Conservation (phyloP, 1,284 basidiomycete genomes). For the Ustilago curta region DNA sequence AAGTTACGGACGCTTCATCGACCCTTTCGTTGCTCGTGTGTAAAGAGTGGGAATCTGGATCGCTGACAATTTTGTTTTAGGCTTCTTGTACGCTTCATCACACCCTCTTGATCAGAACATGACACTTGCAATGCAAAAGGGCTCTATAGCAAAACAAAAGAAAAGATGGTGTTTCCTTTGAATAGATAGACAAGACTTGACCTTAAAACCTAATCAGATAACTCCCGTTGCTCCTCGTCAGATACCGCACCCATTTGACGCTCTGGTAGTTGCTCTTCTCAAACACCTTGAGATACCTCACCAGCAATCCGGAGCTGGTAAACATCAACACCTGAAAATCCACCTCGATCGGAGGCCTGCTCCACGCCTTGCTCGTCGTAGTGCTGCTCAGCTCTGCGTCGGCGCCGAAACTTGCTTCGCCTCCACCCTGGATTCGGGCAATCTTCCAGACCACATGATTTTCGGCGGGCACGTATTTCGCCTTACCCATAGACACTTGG, state of each 20-base stretch:
- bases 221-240: constrained; percentile 57
- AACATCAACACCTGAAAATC: constrained; percentile 99
- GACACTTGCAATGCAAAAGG: too few relatives aligned
- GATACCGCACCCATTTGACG: constrained; percentile 70
- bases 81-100: background rate
- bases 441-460: constrained; percentile 99
- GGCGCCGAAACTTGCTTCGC: constrained; percentile 87
- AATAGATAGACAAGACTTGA: too few relatives aligned
- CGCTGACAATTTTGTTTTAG: background rate
- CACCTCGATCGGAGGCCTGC: constrained; percentile 93
- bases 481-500: constrained; percentile 91
- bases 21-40: background rate
- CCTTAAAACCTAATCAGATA: constrained; percentile 63
- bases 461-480: constrained; percentile 94
- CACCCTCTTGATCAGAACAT: background rate
- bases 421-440: constrained; percentile 88
- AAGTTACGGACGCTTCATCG: constrained; percentile 12
- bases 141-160: too few relatives aligned
- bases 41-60: background rate
- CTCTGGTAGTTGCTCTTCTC: constrained; percentile 90
- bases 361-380: constrained; percentile 87
- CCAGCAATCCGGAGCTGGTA: constrained; percentile 92
- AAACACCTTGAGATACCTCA: constrained; percentile 97
- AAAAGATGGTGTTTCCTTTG: too few relatives aligned
- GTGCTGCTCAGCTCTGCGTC: constrained; percentile 87